Evolutionary conservation across 1,139 yeast genomes (phyloP).

Genomic region (Pichia sp.): DNA sequence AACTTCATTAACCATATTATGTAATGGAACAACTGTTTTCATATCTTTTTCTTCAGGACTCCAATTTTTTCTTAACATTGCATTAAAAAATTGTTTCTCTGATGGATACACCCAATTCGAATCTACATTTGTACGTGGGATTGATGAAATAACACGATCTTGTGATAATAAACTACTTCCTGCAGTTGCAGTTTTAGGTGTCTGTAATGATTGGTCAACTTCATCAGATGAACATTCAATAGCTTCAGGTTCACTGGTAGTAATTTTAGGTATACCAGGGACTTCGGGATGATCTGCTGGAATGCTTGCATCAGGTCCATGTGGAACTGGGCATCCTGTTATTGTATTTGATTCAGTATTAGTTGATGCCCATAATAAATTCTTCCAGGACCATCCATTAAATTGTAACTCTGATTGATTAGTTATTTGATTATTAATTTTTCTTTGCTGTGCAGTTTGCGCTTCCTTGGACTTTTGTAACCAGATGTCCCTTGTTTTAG

Average conservation of each 20-base stretch:
- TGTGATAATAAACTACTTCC: constrained; percentile 39
- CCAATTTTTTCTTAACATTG: constrained; percentile 90
- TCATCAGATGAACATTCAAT: constrained; percentile 36
- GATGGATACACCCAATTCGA: constrained; percentile 92
- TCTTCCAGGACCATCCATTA: constrained; percentile 13
- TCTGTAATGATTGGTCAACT: constrained; percentile 14
- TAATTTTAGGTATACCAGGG: constrained; percentile 31
- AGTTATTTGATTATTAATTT: neutral
- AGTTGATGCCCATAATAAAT: constrained; percentile 15
- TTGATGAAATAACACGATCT: constrained; percentile 73
- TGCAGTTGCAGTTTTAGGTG: constrained; percentile 14
- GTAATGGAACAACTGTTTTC: constrained; percentile 89
- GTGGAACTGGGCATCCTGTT: constrained; percentile 19
- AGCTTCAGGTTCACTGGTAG: constrained; percentile 39
- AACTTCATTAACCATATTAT: constrained; percentile 86
- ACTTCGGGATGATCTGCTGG: constrained; percentile 15
- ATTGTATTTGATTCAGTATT: neutral
- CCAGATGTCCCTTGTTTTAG: constrained; percentile 55
- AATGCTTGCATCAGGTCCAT: constrained; percentile 6
- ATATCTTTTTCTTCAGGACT: constrained; percentile 76
- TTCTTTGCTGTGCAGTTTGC: constrained; percentile 8
- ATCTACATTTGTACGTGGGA: constrained; percentile 66
- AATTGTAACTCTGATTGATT: neutral
- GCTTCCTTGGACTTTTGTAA: constrained; percentile 31
- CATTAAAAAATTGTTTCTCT: constrained; percentile 89